These are phyloP conservation scores for Gillenia trifoliata DNA, from an alignment of 306 rosid species.

Conservation along the genomic window DNA sequence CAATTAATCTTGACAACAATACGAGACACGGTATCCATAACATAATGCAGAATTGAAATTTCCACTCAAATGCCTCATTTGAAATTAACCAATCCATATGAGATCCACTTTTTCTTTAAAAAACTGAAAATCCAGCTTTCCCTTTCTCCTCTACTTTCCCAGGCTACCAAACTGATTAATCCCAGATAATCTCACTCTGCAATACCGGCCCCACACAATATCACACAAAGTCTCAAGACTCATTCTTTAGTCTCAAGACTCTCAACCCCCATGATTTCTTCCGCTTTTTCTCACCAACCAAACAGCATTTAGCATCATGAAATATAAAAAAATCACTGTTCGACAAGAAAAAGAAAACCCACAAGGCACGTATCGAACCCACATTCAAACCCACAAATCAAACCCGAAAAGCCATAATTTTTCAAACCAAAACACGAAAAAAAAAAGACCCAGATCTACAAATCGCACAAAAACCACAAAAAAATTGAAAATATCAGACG, in stretches of 20 bases:
- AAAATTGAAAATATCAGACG: not conserved
- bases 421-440: not conserved
- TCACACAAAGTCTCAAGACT: not conserved
- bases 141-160: not conserved
- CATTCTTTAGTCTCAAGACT: not conserved
- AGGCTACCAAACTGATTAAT: not conserved
- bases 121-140: not conserved
- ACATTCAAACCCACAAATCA: not conserved
- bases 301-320: not conserved
- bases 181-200: not conserved
- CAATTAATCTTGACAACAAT: not conserved
- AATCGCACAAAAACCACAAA: not conserved
- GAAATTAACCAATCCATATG: not conserved
- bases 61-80: not conserved
- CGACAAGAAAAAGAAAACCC: not conserved
- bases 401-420: constrained; percentile 1
- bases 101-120: not conserved
- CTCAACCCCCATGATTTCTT: not conserved
- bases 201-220: not conserved
- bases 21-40: not conserved
- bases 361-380: constrained; percentile 1
- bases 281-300: not conserved
- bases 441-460: constrained; percentile 36
- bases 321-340: not conserved
- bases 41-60: not conserved